Base-by-base conservation (phyloP, 2,329 filamentous ascomycete species). In the Capronia coronata region DNA sequence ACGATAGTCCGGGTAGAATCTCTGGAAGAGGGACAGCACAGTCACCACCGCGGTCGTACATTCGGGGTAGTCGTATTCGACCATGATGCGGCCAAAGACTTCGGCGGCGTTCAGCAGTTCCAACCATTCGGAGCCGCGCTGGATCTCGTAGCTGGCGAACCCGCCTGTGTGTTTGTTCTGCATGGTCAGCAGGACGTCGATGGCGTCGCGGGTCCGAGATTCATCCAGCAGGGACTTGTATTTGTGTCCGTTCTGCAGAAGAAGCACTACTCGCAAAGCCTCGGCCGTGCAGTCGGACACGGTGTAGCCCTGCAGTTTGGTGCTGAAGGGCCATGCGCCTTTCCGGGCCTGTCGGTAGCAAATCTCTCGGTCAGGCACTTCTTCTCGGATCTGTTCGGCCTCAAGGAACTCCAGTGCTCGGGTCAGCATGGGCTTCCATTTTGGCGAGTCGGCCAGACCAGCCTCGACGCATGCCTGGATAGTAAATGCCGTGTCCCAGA, bases 31-130 rank as follows among this genome's bases (percentile, higher is more conserved):
- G 3, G 84, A 85, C 16, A 98, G 74, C 0, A 87, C 89, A 1
- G 87, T 96, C 2, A 98, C 86, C 23, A 89, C 88, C 1, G 93
- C 90, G 2, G 93, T 97, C 0, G 93, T 98, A 72, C 93, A 98
- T 68, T 98, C 93, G 0, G 91, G 89, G 63, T 98, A 97, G 66
- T 95, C 88, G 66, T 98, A 98, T 64, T 97, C 91, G 46, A 98
- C 84, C 93, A 98, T 98, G 70, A 98, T 98, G 16, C 83, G 79
- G 11, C 88, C 90, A 67, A 98, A 98, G 0, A 98, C 90, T 66
- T 98, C 93, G 1, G 93, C 93, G 0, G 91, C 91, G 63, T 98
- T 98, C 37, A 98, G 78, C 65, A 83, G 76, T 67, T 98, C 93
- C 58, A 97, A 67, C 58, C 78, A 79, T 58, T 86, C 76, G 8